A percentile compares a stretch with the other conserved stretches of the same genome.
Conservation (phyloP, 306 rosid species). For the Comarum palustre region DNA sequence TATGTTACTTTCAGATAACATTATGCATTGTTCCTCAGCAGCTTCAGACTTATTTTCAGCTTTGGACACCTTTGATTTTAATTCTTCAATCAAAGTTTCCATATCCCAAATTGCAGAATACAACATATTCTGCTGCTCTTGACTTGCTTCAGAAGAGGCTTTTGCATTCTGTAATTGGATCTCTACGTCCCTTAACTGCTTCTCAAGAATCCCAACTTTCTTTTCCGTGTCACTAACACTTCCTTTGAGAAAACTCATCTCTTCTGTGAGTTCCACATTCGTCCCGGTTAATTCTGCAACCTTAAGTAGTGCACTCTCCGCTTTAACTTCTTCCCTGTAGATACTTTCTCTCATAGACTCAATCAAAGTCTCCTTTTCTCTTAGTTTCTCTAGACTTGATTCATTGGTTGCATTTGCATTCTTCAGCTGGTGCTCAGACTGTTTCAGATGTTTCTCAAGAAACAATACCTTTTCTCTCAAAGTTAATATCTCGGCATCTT, state of each 20-base stretch:
- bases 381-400: conserved; percentile 48
- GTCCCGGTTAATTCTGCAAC: conserved; percentile 72
- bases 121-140: conserved; percentile 95
- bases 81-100: conserved; percentile 93
- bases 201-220: conserved; percentile 83
- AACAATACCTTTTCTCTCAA: conserved; percentile 57
- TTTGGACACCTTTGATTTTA: conserved; percentile 77
- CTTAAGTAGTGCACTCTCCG: conserved; percentile 72
- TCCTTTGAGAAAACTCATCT: conserved; percentile 73
- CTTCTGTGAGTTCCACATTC: conserved; percentile 82
- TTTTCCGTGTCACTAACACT: conserved; percentile 63
- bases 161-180: conserved; percentile 76
- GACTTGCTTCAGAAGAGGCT: conserved; percentile 83
- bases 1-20: conserved; percentile 58
- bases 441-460: conserved; percentile 50
- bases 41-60: conserved; percentile 67
- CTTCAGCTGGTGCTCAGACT: conserved; percentile 41
- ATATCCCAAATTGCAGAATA: conserved; percentile 96
- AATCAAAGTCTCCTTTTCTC: conserved; percentile 51
- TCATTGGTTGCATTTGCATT: conserved; percentile 40
- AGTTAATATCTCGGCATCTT: conserved; percentile 44
- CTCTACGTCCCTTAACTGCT: conserved; percentile 76
- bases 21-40: conserved; percentile 56
- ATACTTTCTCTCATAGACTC: conserved; percentile 62
- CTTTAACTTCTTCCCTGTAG: conserved; percentile 57